Percentiles rank a stretch among this genome's conserved stretches.
These are phyloP conservation scores for Teunomyces kruisii DNA, from an alignment of 805 yeast species.

Conservation along the genomic window DNA sequence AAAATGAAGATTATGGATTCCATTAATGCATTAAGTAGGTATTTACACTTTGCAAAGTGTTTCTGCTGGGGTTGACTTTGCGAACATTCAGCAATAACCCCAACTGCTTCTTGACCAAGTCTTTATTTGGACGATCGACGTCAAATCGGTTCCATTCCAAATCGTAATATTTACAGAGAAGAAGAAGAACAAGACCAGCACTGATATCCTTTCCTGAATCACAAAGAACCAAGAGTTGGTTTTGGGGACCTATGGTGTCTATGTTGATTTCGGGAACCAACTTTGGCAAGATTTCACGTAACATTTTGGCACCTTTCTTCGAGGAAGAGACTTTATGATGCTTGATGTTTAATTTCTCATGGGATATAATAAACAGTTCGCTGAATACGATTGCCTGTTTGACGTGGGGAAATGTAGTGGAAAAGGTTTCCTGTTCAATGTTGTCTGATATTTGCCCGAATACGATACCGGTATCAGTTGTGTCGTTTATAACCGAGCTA, in stretches of 20 bases:
- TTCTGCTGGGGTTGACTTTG: constrained; percentile 73
- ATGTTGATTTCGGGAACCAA: constrained; percentile 30
- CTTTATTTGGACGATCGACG: constrained; percentile 37
- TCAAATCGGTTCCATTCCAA: constrained; percentile 36
- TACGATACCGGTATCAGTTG: constrained; percentile 23
- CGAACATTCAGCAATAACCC: constrained; percentile 46
- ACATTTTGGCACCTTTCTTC: constrained; percentile 66
- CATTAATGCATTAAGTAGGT: constrained; percentile 42
- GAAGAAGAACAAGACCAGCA: constrained; percentile 54
- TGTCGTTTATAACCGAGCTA: constrained; percentile 10
- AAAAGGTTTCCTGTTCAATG: constrained; percentile 11
- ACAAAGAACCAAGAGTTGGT: constrained; percentile 50
- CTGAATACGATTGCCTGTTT: constrained; percentile 25
- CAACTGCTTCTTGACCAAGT: constrained; percentile 54
- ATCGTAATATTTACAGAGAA: constrained; percentile 49
- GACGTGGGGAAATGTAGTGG: constrained; percentile 1
- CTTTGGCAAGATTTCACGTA: constrained; percentile 48
- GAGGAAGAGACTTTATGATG: constrained; percentile 28
- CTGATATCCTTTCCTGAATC: constrained; percentile 68
- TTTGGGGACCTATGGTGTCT: constrained; percentile 1
- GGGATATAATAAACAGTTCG: constrained; percentile 13
- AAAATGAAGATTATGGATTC: background rate
- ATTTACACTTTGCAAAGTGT: constrained; percentile 73
- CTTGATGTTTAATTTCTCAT: constrained; percentile 9
- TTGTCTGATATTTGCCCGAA: constrained; percentile 24